Evolutionary conservation across 2,329 filamentous ascomycete genomes (phyloP).

Genomic region (Aspergillus ochraceoroseus): DNA sequence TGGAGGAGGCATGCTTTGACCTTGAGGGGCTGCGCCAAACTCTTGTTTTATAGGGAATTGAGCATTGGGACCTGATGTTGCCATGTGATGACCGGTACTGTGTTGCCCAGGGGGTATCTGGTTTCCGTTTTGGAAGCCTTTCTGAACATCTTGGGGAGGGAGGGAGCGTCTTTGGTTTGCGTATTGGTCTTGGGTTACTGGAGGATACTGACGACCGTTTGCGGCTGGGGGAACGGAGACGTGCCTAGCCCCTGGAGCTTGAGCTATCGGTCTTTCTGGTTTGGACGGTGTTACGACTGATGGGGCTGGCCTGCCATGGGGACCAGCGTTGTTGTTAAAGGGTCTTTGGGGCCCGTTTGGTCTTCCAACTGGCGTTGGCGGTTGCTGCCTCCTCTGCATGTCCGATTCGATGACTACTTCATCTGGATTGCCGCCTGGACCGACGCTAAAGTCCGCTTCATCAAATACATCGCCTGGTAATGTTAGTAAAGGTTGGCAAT

Average conservation of each 20-base stretch:
- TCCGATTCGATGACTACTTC: constrained; percentile 59
- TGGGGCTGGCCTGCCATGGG: constrained; percentile 21
- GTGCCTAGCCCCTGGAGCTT: constrained; percentile 20
- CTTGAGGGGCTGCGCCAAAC: constrained; percentile 13
- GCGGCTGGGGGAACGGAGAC: constrained; percentile 21
- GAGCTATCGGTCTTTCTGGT: constrained; percentile 31
- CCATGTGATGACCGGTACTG: constrained; percentile 12
- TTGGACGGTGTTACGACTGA: constrained; percentile 38
- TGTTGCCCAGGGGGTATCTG: constrained; percentile 19
- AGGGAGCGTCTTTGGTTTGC: constrained; percentile 18
- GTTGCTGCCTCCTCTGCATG: constrained; percentile 23
- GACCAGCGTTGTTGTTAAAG: constrained; percentile 17
- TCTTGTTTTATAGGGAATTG: constrained; percentile 29
- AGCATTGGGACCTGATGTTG: constrained; percentile 13
- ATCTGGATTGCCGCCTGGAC: constrained; percentile 67
- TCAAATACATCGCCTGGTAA: constrained; percentile 59
- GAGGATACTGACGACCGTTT: constrained; percentile 22
- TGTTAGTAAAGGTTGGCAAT: constrained; percentile 18
- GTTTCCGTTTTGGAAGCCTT: constrained; percentile 22
- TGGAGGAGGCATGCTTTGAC: constrained; percentile 25
- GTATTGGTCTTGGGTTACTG: constrained; percentile 17
- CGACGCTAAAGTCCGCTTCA: constrained; percentile 68
- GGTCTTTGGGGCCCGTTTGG: constrained; percentile 23
- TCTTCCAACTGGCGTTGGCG: constrained; percentile 24
- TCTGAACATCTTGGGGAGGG: constrained; percentile 17